Evolutionary conservation across 1,284 basidiomycete genomes (phyloP).

Genomic region (Sanghuangporus weigelae): DNA sequence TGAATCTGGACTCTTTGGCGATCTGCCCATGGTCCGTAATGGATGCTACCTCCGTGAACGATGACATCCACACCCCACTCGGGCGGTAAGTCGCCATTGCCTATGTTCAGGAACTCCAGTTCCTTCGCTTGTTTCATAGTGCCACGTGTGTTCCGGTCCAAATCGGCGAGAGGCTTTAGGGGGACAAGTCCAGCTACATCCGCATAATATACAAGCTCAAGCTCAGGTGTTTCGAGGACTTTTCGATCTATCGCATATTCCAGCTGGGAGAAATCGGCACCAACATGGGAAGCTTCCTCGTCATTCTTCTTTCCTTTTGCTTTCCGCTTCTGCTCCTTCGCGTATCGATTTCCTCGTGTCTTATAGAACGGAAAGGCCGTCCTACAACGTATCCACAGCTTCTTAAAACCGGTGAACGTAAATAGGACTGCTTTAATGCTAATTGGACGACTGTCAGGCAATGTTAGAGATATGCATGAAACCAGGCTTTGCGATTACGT

Average conservation of each 20-base stretch:
- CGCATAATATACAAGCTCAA: constrained; percentile 81
- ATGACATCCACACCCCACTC: constrained; percentile 90
- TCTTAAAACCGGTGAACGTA: constrained; percentile 43
- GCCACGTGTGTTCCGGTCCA: constrained; percentile 12
- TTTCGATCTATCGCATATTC: constrained; percentile 88
- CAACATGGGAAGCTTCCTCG: constrained; percentile 51
- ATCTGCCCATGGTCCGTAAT: constrained; percentile 94
- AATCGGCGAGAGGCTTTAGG: constrained; percentile 24
- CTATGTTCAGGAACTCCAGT: constrained; percentile 58
- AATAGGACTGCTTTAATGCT: constrained; percentile 26
- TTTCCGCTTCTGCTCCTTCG: constrained; percentile 19
- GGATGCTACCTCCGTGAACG: constrained; percentile 65
- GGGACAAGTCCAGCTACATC: constrained; percentile 73
- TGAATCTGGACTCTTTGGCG: constrained; percentile 80
- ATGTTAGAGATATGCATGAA: background rate
- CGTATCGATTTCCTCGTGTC: constrained; percentile 12
- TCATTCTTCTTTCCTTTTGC: constrained; percentile 37
- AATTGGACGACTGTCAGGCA: background rate
- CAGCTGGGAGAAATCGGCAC: constrained; percentile 45
- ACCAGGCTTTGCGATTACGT: constrained; percentile 19
- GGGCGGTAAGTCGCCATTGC: constrained; percentile 83
- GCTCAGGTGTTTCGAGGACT: constrained; percentile 66
- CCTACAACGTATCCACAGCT: constrained; percentile 50
- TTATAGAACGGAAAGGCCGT: constrained; percentile 37
- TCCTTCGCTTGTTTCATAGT: constrained; percentile 30